These are phyloP conservation scores for Trichoderma sp. DNA, from an alignment of 2,329 filamentous ascomycete species.

Conservation along the genomic window DNA sequence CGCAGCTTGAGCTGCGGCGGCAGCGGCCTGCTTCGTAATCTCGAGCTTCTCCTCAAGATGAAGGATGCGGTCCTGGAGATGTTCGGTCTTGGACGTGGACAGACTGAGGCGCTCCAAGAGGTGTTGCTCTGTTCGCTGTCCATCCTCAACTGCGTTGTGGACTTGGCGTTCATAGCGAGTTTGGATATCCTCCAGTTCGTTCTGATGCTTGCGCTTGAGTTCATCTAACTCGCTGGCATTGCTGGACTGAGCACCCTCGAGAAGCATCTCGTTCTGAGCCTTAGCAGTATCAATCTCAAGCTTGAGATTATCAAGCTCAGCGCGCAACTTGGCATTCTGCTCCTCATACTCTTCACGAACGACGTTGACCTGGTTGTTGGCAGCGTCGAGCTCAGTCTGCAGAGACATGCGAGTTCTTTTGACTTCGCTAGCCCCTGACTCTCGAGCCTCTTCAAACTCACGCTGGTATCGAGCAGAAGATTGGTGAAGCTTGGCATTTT, in stretches of 20 bases:
- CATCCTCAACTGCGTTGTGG: constrained; percentile 74
- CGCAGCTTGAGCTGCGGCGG: constrained; percentile 75
- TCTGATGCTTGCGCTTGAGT: constrained; percentile 58
- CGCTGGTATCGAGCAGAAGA: constrained; percentile 68
- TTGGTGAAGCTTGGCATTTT: constrained; percentile 71
- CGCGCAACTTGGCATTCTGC: constrained; percentile 68
- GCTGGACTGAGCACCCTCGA: constrained; percentile 74
- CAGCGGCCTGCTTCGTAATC: constrained; percentile 82
- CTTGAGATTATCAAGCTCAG: constrained; percentile 72
- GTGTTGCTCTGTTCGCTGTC: constrained; percentile 73
- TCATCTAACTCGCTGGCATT: constrained; percentile 57
- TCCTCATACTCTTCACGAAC: constrained; percentile 79
- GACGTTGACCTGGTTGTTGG: constrained; percentile 81
- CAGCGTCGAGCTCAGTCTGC: constrained; percentile 77
- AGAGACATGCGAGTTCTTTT: constrained; percentile 75
- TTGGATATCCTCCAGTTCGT: constrained; percentile 70
- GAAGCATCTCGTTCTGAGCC: constrained; percentile 76
- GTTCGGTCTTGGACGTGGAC: constrained; percentile 78
- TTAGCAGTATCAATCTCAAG: constrained; percentile 79
- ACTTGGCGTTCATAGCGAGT: constrained; percentile 72
- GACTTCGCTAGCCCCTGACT: constrained; percentile 75
- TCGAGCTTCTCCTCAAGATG: constrained; percentile 90
- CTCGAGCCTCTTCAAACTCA: constrained; percentile 80
- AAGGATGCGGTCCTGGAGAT: constrained; percentile 78
- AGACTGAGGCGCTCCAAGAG: constrained; percentile 78